Evolutionary conservation across 1,284 basidiomycete species (phyloP).

Genomic region (Agroathelia rolfsii): DNA sequence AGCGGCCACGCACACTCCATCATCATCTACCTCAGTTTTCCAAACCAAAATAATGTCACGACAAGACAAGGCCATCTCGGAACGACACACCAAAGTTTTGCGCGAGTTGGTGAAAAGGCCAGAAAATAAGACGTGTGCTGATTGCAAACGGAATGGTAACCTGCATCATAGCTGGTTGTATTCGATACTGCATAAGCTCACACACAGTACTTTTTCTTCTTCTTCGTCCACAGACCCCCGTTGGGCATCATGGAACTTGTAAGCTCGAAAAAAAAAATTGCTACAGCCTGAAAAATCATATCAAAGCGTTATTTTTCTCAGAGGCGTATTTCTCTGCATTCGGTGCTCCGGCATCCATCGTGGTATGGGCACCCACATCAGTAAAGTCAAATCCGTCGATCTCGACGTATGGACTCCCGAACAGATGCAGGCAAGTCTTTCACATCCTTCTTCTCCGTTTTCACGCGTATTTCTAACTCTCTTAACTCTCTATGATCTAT

Average conservation of each 20-base stretch:
- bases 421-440: constrained; percentile 77
- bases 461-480: constrained; percentile 4
- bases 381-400: constrained; percentile 95
- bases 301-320: constrained; percentile 21
- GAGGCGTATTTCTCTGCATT: constrained; percentile 91
- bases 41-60: constrained; percentile 40
- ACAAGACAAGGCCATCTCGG: constrained; percentile 79
- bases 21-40: constrained; percentile 6
- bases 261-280: constrained; percentile 23
- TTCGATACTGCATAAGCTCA: constrained; percentile 6
- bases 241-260: constrained; percentile 99
- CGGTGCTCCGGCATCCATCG: constrained; percentile 98
- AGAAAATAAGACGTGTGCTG: constrained; percentile 91
- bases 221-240: constrained; percentile 65
- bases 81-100: constrained; percentile 65
- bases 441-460: constrained; percentile 4
- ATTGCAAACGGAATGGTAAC: constrained; percentile 86
- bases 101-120: constrained; percentile 79
- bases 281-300: constrained; percentile 1
- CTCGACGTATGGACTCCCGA: constrained; percentile 97
- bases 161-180: constrained; percentile 4
- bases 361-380: constrained; percentile 97
- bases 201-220: constrained; percentile 10
- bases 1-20: not conserved
- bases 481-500: not conserved